A percentile compares a stretch with the other conserved stretches of the same genome.
phyloP scores from a whole-genome alignment of 2,329 filamentous ascomycete species.

The Arthrobotrys entomopaga region DNA sequence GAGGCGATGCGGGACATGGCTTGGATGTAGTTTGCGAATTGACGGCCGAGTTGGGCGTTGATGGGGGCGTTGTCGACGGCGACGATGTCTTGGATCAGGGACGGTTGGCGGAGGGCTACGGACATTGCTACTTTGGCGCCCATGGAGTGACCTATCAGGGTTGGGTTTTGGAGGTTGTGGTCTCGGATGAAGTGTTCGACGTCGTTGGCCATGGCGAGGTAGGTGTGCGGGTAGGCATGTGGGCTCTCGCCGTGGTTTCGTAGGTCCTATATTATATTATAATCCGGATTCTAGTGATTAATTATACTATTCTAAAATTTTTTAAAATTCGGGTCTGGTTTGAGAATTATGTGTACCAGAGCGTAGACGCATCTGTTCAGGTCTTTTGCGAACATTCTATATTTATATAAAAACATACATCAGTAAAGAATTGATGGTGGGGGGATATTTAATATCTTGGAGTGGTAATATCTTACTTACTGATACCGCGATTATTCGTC shows the following conservation, averaged over 20 bases:
- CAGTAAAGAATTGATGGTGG: background rate
- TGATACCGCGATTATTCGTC: constrained; percentile 92
- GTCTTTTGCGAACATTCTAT: constrained; percentile 81
- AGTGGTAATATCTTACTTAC: constrained; percentile 74
- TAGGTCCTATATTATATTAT: constrained; percentile 72
- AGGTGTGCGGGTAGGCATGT: constrained; percentile 80
- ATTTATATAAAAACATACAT: background rate
- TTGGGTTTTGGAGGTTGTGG: constrained; percentile 75
- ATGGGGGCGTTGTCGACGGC: constrained; percentile 93
- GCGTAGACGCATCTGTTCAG: constrained; percentile 83
- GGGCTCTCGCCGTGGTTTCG: constrained; percentile 93
- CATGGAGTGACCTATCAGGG: constrained; percentile 94
- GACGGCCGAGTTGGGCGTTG: constrained; percentile 76
- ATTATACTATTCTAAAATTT: too few relatives aligned
- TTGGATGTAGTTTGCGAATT: constrained; percentile 81
- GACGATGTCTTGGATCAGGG: constrained; percentile 75
- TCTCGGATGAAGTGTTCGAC: constrained; percentile 79
- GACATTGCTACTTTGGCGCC: constrained; percentile 94
- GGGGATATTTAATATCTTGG: background rate
- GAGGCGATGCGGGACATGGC: constrained; percentile 86
- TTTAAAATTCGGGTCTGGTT: background rate
- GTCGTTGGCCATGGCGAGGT: constrained; percentile 82
- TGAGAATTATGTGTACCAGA: constrained; percentile 67
- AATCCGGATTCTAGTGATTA: background rate
- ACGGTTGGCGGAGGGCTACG: constrained; percentile 77